Evolutionary conservation across 495 filamentous ascomycete species (phyloP).

Genomic region (Pyronema omphalodes): DNA sequence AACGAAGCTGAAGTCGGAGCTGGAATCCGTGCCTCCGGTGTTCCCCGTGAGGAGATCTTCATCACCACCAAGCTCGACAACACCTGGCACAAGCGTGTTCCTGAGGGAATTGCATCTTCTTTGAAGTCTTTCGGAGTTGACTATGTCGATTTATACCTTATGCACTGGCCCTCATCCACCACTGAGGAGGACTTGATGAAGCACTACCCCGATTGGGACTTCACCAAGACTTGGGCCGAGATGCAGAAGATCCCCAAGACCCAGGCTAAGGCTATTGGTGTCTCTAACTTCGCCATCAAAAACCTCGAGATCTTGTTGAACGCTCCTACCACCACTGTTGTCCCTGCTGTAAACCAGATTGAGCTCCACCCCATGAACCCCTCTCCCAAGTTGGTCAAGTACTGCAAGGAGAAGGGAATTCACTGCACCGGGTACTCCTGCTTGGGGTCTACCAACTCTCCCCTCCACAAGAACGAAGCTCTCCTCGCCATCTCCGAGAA

Average conservation of each 20-base stretch:
- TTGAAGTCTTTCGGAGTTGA: slow-evolving; percentile 50
- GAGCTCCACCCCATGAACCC: slow-evolving; percentile 76
- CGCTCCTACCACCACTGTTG: slow-evolving; percentile 38
- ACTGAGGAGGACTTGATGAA: slow-evolving; percentile 28
- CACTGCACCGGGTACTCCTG: slow-evolving; percentile 51
- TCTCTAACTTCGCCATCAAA: slow-evolving; percentile 43
- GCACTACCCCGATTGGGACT: slow-evolving; percentile 47
- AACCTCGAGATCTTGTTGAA: slow-evolving; percentile 40
- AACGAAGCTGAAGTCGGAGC: slow-evolving; percentile 71
- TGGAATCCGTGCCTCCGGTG: slow-evolving; percentile 60
- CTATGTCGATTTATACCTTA: slow-evolving; percentile 72
- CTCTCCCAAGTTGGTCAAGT: slow-evolving; percentile 60
- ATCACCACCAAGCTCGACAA: slow-evolving; percentile 81
- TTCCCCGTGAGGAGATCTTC: slow-evolving; percentile 66
- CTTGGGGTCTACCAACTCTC: slow-evolving; percentile 38
- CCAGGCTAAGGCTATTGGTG: slow-evolving; percentile 56
- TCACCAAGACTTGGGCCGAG: slow-evolving; percentile 61
- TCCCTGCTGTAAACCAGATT: slow-evolving; percentile 79
- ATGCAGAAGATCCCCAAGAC: slow-evolving; percentile 66
- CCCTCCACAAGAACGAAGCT: slow-evolving; percentile 41
- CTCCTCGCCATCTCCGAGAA: slow-evolving; percentile 42
- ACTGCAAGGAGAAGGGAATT: slow-evolving; percentile 48
- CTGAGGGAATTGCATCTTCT: slow-evolving; percentile 49
- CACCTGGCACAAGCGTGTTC: slow-evolving; percentile 52
- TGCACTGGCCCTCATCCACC: slow-evolving; percentile 58